These are phyloP conservation scores for Saturnispora saitoi DNA, from an alignment of 805 yeast species.

Conservation along the genomic window DNA sequence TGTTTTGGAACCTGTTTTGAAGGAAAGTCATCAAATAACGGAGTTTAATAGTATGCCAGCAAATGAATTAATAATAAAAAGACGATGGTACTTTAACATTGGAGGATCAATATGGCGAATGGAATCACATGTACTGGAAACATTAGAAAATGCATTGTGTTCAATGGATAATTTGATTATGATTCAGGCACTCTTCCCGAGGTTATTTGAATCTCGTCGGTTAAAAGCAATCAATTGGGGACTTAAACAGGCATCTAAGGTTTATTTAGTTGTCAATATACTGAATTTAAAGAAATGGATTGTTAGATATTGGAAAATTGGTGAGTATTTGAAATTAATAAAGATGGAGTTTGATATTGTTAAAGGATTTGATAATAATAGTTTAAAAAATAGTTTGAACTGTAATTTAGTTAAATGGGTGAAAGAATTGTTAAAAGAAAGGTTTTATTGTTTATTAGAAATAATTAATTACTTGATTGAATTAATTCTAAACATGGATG, in stretches of 20 bases:
- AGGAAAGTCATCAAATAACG: background rate
- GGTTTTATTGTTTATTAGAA: conserved; percentile 21
- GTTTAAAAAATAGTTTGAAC: conserved; percentile 4
- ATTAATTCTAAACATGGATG: conserved; percentile 22
- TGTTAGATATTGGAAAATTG: conserved; percentile 18
- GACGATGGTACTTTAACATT: background rate
- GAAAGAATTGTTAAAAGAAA: conserved; percentile 19
- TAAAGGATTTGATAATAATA: conserved; percentile 5
- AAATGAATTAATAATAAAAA: background rate
- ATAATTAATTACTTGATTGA: conserved; percentile 26
- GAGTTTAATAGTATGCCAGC: background rate
- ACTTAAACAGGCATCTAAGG: conserved; percentile 19
- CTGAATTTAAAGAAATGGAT: conserved; percentile 23
- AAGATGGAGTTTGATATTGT: conserved; percentile 20
- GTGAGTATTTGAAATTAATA: conserved; percentile 16
- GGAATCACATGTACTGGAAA: conserved; percentile 9
- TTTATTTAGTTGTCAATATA: conserved; percentile 24
- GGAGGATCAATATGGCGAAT: background rate
- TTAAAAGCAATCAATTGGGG: conserved; percentile 14
- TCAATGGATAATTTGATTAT: conserved; percentile 25
- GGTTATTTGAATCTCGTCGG: background rate
- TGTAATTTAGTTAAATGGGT: conserved; percentile 13
- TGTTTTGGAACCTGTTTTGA: background rate
- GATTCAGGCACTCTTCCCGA: conserved; percentile 22
- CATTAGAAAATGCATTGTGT: conserved; percentile 20